Conservation (phyloP, 495 filamentous ascomycete genomes). For the Haplographium delicatum region DNA sequence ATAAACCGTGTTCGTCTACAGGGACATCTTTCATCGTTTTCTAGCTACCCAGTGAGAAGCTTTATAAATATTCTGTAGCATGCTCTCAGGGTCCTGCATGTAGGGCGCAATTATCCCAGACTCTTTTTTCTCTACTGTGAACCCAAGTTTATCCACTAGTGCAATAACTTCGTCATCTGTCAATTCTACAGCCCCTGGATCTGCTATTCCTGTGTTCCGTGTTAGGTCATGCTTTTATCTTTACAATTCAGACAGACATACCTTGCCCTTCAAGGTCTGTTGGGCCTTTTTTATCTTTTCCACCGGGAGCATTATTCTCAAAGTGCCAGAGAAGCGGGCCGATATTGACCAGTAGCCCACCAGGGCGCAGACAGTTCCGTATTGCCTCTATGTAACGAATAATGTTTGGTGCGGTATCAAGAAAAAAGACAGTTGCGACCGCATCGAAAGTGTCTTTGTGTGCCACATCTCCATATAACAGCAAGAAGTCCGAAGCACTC, state of each 20-base stretch:
- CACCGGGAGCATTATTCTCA: constrained; percentile 48
- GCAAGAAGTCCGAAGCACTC: constrained; percentile 78
- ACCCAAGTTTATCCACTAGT: constrained; percentile 72
- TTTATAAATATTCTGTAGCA: constrained; percentile 76
- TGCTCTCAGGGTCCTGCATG: constrained; percentile 74
- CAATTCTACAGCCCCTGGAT: constrained; percentile 80
- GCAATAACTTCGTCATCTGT: constrained; percentile 79
- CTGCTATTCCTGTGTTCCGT: constrained; percentile 51
- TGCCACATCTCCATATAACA: constrained; percentile 58
- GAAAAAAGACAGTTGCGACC: constrained; percentile 87
- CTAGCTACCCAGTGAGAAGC: constrained; percentile 81
- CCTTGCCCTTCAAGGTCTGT: constrained; percentile 2
- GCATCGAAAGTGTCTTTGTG: constrained; percentile 65
- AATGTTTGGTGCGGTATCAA: constrained; percentile 92
- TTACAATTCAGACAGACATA: background rate
- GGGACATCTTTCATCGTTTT: constrained; percentile 46
- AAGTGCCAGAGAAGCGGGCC: constrained; percentile 93
- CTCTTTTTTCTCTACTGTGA: constrained; percentile 59
- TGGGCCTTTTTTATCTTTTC: constrained; percentile 2
- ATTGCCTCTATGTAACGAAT: constrained; percentile 85
- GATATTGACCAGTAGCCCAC: constrained; percentile 82
- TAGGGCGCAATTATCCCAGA: constrained; percentile 62
- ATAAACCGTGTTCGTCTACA: too few relatives aligned
- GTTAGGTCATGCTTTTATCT: background rate
- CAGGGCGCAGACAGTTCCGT: constrained; percentile 65